phyloP scores from a whole-genome alignment of 495 filamentous ascomycete species.

The Penicillium lividum region DNA sequence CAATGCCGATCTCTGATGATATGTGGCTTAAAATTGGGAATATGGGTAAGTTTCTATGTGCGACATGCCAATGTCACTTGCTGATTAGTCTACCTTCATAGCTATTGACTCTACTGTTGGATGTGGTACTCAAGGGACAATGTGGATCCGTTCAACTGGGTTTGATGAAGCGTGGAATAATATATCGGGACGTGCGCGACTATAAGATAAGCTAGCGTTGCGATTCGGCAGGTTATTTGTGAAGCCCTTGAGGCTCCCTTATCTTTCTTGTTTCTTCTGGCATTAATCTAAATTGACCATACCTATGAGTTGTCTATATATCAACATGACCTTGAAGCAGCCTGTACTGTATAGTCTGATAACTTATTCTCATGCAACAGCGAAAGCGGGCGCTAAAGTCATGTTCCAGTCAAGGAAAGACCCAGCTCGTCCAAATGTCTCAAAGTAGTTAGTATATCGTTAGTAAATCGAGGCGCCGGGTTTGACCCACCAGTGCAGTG shows the following conservation, averaged over 20 bases:
- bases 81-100: slow-evolving; percentile 16
- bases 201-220: slow-evolving; percentile 12
- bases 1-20: slow-evolving; percentile 59
- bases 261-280: not conserved
- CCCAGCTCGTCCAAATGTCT: not conserved
- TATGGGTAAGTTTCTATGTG: slow-evolving; percentile 57
- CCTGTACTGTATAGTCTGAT: not conserved
- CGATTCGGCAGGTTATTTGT: not conserved
- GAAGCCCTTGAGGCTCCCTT: not conserved
- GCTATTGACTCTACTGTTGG: slow-evolving; percentile 37
- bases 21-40: slow-evolving; percentile 73
- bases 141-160: slow-evolving; percentile 39
- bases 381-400: not conserved
- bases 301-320: not conserved
- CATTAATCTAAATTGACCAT: not conserved
- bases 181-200: slow-evolving; percentile 25
- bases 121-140: slow-evolving; percentile 7
- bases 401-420: not conserved
- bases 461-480: not conserved
- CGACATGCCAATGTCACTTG: slow-evolving; percentile 37
- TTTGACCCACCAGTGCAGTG: slow-evolving; percentile 3
- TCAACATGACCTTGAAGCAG: not conserved
- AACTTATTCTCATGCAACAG: not conserved
- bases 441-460: not conserved
- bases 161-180: slow-evolving; percentile 41